Percentiles rank a stretch among this genome's conserved stretches.
phyloP scores from a whole-genome alignment of 2,329 filamentous ascomycete species.

The Domatiomyces catenatus region DNA sequence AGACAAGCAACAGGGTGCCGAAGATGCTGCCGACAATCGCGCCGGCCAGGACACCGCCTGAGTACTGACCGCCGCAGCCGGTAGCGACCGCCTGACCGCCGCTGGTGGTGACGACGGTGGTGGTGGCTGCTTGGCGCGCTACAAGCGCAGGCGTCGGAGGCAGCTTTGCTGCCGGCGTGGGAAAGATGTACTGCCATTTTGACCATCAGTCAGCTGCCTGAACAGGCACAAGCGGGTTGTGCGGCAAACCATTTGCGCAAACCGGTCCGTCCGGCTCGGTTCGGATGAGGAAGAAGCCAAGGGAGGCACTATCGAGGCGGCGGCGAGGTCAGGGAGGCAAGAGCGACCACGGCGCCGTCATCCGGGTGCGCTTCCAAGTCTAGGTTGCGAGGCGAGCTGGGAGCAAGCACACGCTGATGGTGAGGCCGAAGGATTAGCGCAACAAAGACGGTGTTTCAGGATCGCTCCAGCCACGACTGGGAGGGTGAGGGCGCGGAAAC shows the following conservation, averaged over 20 bases:
- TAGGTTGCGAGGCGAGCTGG: background rate
- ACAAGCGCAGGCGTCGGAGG: slow-evolving; percentile 9
- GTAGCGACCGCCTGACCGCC: slow-evolving; percentile 1
- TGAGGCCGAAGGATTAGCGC: background rate
- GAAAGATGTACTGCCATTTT: background rate
- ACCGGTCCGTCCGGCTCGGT: background rate
- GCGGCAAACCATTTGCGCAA: background rate
- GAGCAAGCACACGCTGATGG: background rate
- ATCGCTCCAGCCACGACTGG: background rate
- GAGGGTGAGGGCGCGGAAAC: background rate
- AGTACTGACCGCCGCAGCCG: slow-evolving; percentile 15
- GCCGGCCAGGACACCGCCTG: slow-evolving; percentile 15
- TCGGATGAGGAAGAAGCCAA: background rate
- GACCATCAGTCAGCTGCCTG: background rate
- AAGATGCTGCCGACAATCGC: slow-evolving; percentile 17
- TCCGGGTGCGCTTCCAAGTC: background rate
- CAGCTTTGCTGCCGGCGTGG: background rate
- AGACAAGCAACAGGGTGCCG: slow-evolving; percentile 15
- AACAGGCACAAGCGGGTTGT: background rate
- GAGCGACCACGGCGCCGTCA: background rate
- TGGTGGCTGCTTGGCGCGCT: slow-evolving; percentile 13
- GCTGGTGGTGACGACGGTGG: slow-evolving; percentile 5
- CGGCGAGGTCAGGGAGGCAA: background rate
- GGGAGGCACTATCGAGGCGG: background rate
- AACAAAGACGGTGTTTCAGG: background rate